Evolutionary conservation across 2,329 filamentous ascomycete genomes (phyloP).

Genomic region (Phoma sp.): DNA sequence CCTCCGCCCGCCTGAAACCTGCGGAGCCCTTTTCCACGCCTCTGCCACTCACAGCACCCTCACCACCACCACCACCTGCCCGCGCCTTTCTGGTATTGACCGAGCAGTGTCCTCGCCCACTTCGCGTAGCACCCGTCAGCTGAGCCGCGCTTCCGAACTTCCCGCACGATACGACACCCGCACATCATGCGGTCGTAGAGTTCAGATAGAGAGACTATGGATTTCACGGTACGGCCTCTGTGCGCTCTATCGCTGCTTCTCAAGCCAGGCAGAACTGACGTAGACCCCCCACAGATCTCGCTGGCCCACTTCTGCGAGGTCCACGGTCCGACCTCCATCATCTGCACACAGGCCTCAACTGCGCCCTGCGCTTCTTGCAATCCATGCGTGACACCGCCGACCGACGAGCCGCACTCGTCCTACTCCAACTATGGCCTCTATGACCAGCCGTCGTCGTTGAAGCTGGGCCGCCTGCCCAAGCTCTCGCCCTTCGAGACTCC

Average conservation of each 20-base stretch:
- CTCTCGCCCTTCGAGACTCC: conserved; percentile 50
- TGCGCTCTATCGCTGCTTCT: not conserved
- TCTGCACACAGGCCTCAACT: conserved; percentile 65
- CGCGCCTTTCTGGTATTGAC: not conserved
- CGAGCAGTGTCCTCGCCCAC: conserved; percentile 11
- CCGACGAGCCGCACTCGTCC: conserved; percentile 43
- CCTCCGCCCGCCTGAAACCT: conserved; percentile 26
- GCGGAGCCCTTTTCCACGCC: conserved; percentile 25
- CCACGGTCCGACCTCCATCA: conserved; percentile 66
- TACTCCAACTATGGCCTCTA: conserved; percentile 44
- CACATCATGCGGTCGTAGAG: conserved; percentile 42
- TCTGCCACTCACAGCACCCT: conserved; percentile 15
- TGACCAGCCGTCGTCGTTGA: conserved; percentile 40
- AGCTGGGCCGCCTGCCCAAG: conserved; percentile 41
- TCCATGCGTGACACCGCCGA: conserved; percentile 51
- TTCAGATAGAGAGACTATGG: conserved; percentile 41
- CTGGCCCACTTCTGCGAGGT: conserved; percentile 68
- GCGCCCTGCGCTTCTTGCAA: conserved; percentile 61
- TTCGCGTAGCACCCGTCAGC: conserved; percentile 38
- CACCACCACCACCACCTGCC: conserved; percentile 12
- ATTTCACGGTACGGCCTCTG: conserved; percentile 46
- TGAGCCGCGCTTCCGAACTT: conserved; percentile 40
- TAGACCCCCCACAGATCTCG: conserved; percentile 56
- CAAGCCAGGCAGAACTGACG: conserved; percentile 23
- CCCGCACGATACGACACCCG: conserved; percentile 22